These are phyloP conservation scores for Alternaria novae-zelandiae DNA, from an alignment of 2,329 filamentous ascomycete genomes.

Conservation along the genomic window DNA sequence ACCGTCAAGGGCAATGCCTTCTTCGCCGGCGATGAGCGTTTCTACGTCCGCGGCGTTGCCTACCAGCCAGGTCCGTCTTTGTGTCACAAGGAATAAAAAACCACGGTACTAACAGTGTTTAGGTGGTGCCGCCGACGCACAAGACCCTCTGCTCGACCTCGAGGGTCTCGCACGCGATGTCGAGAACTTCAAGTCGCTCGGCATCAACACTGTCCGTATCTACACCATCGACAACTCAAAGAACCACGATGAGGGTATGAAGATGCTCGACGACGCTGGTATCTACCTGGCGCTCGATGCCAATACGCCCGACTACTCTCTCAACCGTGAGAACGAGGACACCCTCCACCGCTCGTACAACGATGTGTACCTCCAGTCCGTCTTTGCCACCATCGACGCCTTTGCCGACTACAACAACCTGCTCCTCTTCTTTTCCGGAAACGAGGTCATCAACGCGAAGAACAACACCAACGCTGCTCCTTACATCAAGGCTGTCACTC, in stretches of 20 bases:
- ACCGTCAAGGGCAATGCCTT: constrained; percentile 69
- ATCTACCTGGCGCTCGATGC: constrained; percentile 93
- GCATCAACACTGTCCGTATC: constrained; percentile 88
- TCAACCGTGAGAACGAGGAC: constrained; percentile 75
- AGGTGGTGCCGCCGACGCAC: constrained; percentile 51
- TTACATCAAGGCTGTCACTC: constrained; percentile 75
- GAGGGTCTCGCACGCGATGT: constrained; percentile 78
- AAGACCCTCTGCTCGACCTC: constrained; percentile 77
- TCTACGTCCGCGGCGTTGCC: constrained; percentile 67
- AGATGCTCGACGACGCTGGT: constrained; percentile 76
- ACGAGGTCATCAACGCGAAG: constrained; percentile 76
- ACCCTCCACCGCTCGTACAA: constrained; percentile 74
- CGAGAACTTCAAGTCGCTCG: constrained; percentile 79
- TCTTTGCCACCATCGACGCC: constrained; percentile 81
- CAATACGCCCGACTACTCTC: constrained; percentile 85
- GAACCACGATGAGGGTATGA: constrained; percentile 86
- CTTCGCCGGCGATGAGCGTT: constrained; percentile 65
- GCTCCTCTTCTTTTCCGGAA: constrained; percentile 80
- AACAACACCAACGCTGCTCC: constrained; percentile 69
- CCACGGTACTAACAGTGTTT: constrained; percentile 13
- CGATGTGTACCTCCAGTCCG: constrained; percentile 78
- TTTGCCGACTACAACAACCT: constrained; percentile 86
- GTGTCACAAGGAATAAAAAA: constrained; percentile 47
- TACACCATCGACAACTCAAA: constrained; percentile 90
- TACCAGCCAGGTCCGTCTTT: constrained; percentile 65